Evolutionary conservation across 164 flowering plant genomes (phyloP), one percentile per base, ranked within the genome.

Genomic region (Magnolia kwangsiensis): DNA sequence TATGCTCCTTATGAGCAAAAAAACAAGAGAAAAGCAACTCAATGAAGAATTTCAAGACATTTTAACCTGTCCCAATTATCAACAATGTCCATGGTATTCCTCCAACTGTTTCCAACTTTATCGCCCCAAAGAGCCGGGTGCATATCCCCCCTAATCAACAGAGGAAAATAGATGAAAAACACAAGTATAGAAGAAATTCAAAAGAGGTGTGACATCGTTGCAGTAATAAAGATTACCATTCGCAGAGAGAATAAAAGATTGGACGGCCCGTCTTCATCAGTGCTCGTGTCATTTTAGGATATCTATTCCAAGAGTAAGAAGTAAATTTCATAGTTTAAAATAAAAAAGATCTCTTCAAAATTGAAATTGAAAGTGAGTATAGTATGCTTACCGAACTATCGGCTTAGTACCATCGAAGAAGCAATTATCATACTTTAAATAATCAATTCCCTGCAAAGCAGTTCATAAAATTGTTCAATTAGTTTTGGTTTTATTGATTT

Each of bases 101-200:
- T 87, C 95, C 95, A 91, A 77, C 92, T 89, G 79, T 89, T 91
- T 75, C 91, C 91, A 9, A 89, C 82, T 61, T 63, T 78, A 21
- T 78, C 83, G 71, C 89, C 95, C 95, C 95, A 91, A 3, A 79
- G 49, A 67, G 92, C 90, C 49, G 92, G 95, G 63, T 91, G 88
- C 84, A 84, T 3, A 67, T 88, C 89, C 71, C 95, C 95, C 95
- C 90, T 88, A 50, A 50, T 18, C 58, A 68, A 72, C 61, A 76
- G 51, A 2, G 23, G 0, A 49, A 20, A 58, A 58, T 3, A 68
- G 45, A 29, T 11, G 18, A 68, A 7, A 19, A 24, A 6, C 7
- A 24, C 8, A 68, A 6, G 6, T 6, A 18, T 2, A 19, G 31
- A 23, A 21, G 16, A 74, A 31, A 14, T 31, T 11, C 3, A 55